Percentiles rank a stretch among this genome's conserved stretches.
Conservation (phyloP, 257 asterid species). For the Scutellaria barbata region DNA sequence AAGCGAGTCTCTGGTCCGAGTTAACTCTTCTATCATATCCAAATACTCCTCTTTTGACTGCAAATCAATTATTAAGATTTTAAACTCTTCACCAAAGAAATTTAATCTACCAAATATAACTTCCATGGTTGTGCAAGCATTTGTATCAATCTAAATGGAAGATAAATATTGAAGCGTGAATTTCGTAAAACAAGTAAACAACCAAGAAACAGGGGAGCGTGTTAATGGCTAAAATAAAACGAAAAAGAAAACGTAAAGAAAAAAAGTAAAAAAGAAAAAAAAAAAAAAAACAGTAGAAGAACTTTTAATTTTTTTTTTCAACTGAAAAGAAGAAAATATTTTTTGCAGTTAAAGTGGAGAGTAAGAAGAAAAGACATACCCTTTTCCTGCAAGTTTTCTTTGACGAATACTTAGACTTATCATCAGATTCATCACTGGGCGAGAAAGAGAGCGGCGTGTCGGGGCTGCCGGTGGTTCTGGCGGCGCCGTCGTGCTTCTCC, state of each 20-base stretch:
- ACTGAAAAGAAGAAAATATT: too few relatives aligned
- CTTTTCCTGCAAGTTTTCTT: constrained; percentile 41
- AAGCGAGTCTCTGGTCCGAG: constrained; percentile 41
- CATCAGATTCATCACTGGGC: constrained; percentile 63
- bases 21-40: constrained; percentile 40
- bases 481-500: constrained; percentile 29
- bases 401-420: constrained; percentile 39
- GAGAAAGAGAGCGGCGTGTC: constrained; percentile 66
- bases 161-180: too few relatives aligned
- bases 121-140: too few relatives aligned
- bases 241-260: too few relatives aligned
- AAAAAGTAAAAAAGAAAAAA: too few relatives aligned
- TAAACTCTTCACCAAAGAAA: not conserved
- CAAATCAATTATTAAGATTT: constrained; percentile 30
- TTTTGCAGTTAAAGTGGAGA: not conserved
- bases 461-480: constrained; percentile 61
- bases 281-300: too few relatives aligned
- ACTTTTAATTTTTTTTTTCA: too few relatives aligned
- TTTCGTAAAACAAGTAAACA: too few relatives aligned
- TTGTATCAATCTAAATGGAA: too few relatives aligned
- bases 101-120: too few relatives aligned
- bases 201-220: too few relatives aligned
- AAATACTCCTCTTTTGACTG: constrained; percentile 52
- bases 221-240: too few relatives aligned
- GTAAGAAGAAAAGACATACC: constrained; percentile 39